Percentiles rank a stretch among this genome's conserved stretches.
Evolutionary conservation across 2,329 filamentous ascomycete genomes (phyloP).

Genomic region (Pseudogymnoascus sp.): DNA sequence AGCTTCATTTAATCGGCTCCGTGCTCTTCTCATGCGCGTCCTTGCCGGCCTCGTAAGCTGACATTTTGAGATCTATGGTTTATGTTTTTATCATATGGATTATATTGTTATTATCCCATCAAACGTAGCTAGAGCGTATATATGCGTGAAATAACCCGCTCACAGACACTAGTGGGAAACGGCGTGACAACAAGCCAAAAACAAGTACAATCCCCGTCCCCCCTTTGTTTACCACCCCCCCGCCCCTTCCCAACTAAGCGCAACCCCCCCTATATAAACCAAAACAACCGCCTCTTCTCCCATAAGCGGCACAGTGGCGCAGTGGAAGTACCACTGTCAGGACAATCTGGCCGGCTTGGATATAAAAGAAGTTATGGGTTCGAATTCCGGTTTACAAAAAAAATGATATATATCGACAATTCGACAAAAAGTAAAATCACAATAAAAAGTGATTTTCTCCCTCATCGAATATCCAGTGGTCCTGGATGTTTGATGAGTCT

Average conservation of each 20-base stretch:
- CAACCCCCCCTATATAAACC: not conserved
- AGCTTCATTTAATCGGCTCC: slow-evolving; percentile 8
- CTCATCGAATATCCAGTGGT: not conserved
- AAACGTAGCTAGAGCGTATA: not conserved
- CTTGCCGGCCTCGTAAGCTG: slow-evolving; percentile 8
- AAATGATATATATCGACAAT: not conserved
- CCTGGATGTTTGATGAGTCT: no score
- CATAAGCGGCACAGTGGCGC: not conserved
- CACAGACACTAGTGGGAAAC: not conserved
- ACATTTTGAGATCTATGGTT: not conserved
- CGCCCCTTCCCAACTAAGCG: not conserved
- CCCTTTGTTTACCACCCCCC: no score
- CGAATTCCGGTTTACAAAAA: not conserved
- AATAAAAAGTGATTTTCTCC: not conserved
- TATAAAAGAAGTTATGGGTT: not conserved
- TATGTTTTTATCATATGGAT: not conserved
- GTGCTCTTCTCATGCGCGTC: not conserved
- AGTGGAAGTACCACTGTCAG: not conserved
- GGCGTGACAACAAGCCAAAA: not conserved
- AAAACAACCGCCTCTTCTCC: not conserved
- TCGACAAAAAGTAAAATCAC: not conserved
- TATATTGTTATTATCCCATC: not conserved
- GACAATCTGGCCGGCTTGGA: not conserved
- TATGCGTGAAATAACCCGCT: not conserved
- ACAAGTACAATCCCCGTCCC: not conserved